A percentile compares a stretch with the other conserved stretches of the same genome.
Evolutionary conservation across 441 rosid species (phyloP).

Genomic region (Dalechampia spathulata): DNA sequence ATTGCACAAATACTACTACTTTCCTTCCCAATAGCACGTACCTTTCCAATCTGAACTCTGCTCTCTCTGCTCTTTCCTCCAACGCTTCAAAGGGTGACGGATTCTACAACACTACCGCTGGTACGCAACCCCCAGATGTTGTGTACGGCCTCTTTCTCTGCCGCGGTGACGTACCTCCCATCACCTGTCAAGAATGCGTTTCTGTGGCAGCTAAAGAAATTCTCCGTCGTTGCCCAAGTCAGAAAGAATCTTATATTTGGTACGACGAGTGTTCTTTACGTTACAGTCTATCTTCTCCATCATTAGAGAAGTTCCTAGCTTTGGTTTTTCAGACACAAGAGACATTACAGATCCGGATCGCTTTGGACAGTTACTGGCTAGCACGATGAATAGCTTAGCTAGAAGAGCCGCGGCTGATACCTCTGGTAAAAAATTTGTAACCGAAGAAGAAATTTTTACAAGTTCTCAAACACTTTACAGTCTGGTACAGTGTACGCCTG

Average conservation of each 20-base stretch:
- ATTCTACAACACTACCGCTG: conserved; percentile 13
- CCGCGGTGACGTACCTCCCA: conserved; percentile 20
- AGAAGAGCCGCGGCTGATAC: conserved; percentile 8
- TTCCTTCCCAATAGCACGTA: no score
- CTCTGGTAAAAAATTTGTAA: conserved; percentile 10
- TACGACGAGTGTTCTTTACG: conserved; percentile 15
- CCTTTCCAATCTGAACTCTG: no score
- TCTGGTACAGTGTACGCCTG: conserved; percentile 45
- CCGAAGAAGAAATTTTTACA: conserved; percentile 6
- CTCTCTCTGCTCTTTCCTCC: no score
- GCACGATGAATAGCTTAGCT: conserved; percentile 1
- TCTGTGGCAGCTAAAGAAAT: neutral
- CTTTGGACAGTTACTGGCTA: neutral
- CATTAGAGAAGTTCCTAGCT: neutral
- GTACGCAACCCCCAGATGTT: conserved; percentile 1
- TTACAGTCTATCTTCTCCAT: conserved; percentile 12
- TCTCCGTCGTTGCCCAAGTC: conserved; percentile 5
- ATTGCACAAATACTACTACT: no score
- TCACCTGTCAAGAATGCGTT: conserved; percentile 19
- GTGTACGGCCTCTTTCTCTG: conserved; percentile 30
- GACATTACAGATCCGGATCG: neutral
- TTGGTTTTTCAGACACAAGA: accelerated
- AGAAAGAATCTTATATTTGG: conserved; percentile 9
- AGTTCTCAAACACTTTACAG: conserved; percentile 21
- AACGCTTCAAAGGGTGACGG: no score